phyloP scores from a whole-genome alignment of 768 basidiomycete genomes.

The Phallus indusiatus region DNA sequence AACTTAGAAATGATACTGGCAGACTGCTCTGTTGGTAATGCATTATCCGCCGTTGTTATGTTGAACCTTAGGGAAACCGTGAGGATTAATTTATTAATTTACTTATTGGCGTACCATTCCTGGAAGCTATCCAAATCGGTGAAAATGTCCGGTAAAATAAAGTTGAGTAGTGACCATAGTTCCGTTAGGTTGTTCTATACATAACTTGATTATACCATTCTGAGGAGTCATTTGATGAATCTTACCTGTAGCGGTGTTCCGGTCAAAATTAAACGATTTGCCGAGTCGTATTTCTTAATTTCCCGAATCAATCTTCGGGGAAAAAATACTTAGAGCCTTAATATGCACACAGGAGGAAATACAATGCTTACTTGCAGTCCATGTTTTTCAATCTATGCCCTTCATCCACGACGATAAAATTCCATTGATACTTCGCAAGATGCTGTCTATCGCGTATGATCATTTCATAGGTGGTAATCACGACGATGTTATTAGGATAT shows the following conservation, averaged over 20 bases:
- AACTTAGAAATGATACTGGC: conserved; percentile 65
- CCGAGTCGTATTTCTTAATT: conserved; percentile 77
- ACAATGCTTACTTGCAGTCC: conserved; percentile 51
- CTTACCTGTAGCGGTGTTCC: conserved; percentile 92
- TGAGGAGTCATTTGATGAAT: neutral
- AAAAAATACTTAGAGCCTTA: conserved; percentile 6
- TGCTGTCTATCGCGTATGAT: conserved; percentile 73
- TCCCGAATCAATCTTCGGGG: conserved; percentile 60
- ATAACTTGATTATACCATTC: conserved; percentile 1
- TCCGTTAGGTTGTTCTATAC: conserved; percentile 88
- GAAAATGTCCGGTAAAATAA: conserved; percentile 91
- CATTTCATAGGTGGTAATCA: conserved; percentile 86
- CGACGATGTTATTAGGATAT: conserved; percentile 13
- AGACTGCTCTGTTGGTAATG: conserved; percentile 49
- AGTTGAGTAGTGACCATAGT: conserved; percentile 92
- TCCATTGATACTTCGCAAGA: conserved; percentile 61
- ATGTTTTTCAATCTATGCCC: conserved; percentile 94
- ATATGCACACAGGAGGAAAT: neutral
- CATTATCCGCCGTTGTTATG: conserved; percentile 51
- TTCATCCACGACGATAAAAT: conserved; percentile 94
- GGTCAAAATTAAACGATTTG: conserved; percentile 86
- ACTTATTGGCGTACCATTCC: conserved; percentile 49
- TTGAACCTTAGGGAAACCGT: conserved; percentile 47
- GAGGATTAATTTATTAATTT: neutral
- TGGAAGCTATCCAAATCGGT: conserved; percentile 84